Evolutionary conservation across 495 filamentous ascomycete species (phyloP), one percentile per base, ranked within the genome.

Genomic region (Pyrenula massariospora): DNA sequence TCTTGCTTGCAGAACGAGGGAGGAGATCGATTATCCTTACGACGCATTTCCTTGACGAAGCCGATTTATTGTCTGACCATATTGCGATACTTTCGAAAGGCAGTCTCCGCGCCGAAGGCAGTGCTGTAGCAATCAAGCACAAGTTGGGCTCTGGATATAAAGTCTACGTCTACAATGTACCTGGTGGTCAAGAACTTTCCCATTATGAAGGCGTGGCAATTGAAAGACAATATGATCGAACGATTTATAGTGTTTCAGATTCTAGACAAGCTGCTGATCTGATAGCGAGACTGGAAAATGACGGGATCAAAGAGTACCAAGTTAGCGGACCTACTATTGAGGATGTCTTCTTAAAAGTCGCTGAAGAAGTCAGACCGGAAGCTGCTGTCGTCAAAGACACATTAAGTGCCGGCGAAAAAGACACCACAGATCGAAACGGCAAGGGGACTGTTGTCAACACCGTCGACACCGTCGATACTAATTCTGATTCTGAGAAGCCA

Each of bases 311-410:
- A 0, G 84, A 91, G 25, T 91, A 90, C 65, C 82, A 86, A 52
- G 83, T 93, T 48, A 84, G 81, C 24, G 89, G 89, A 0, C 90
- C 90, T 2, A 92, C 87, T 0, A 91, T 95, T 57, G 88, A 91
- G 64, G 87, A 91, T 62, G 86, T 93, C 0, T 95, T 95, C 67
- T 69, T 94, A 56, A 86, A 87, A 57, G 77, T 94, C 25, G 89
- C 88, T 0, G 85, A 86, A 55, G 87, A 92, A 64, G 71, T 80
- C 55, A 58, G 58, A 48, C 66, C 82, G 21, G 70, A 82, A 22
- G 11, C 15, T 50, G 31, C 50, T 55, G 15, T 19, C 12, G n/a
- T 52, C 8, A 8, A 19, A 8, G 19, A 8, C 10, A 19, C 5
- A 52, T 52, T 19, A 20, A 8, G 8, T 5, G 8, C 8, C n/a